These are phyloP conservation scores for Alliaria petiolata DNA, from an alignment of 345 rosid genomes.

Conservation along the genomic window DNA sequence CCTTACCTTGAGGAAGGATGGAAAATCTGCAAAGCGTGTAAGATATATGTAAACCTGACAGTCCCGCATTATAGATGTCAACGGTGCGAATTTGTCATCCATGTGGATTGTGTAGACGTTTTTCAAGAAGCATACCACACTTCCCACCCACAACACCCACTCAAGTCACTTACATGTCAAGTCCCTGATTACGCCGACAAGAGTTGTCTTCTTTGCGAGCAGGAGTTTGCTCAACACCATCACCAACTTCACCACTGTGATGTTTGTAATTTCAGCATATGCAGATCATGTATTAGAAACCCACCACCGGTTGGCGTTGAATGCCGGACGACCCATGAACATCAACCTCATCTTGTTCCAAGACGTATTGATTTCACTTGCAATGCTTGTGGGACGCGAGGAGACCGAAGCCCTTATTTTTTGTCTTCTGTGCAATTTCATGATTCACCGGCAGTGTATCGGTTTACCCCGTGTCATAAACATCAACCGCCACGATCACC, in stretches of 20 bases:
- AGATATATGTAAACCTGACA: rapidly evolving
- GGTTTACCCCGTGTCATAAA: background rate
- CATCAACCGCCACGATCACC: constrained; percentile 1
- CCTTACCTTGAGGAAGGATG: too few relatives aligned
- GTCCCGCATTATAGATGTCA: background rate
- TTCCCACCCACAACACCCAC: background rate
- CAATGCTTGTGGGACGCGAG: constrained; percentile 11
- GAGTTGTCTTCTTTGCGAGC: too few relatives aligned
- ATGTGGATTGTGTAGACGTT: background rate
- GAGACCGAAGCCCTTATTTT: constrained; percentile 4
- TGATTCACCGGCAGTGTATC: constrained; percentile 3
- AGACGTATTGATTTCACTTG: background rate
- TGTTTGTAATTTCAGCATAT: constrained; percentile 1
- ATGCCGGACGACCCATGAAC: background rate
- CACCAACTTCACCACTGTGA: background rate
- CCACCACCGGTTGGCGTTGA: background rate
- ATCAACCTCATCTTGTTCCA: background rate
- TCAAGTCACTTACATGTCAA: background rate
- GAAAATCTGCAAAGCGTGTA: background rate
- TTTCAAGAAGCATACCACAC: background rate
- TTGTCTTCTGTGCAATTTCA: background rate
- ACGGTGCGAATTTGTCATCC: background rate
- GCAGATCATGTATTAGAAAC: background rate
- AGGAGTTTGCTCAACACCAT: background rate
- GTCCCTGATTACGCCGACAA: too few relatives aligned